These are phyloP conservation scores for Knoxia roxburghii DNA, from an alignment of 257 asterid species.

Conservation along the genomic window DNA sequence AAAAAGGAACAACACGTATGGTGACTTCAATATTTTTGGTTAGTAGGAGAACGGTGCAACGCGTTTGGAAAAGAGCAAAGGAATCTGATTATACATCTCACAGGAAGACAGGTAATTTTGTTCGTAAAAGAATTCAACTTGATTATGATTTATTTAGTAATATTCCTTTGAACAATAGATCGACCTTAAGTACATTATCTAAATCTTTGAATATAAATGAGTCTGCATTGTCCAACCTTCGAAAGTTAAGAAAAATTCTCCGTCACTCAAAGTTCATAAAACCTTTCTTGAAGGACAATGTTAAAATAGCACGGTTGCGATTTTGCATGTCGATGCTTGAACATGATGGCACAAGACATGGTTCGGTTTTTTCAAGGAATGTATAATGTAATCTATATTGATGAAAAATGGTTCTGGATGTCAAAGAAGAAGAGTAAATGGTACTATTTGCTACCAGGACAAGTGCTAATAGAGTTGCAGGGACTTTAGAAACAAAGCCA, in stretches of 20 bases:
- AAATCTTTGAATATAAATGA: too few species aligned
- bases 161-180: too few species aligned
- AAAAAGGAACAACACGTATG: too few species aligned
- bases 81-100: too few species aligned
- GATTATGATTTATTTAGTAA: too few species aligned
- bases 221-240: background rate
- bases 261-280: constrained; percentile 14
- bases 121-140: too few species aligned
- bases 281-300: constrained; percentile 12
- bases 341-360: background rate
- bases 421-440: background rate
- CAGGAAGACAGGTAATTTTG: too few species aligned
- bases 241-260: background rate
- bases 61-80: too few species aligned
- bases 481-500: background rate
- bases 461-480: constrained; percentile 1
- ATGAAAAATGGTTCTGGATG: constrained; percentile 24
- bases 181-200: too few species aligned
- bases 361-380: constrained; percentile 6
- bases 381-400: constrained; percentile 16
- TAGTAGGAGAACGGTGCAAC: too few species aligned
- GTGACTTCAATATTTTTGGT: too few species aligned
- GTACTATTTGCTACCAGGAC: background rate
- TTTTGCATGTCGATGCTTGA: constrained; percentile 19
- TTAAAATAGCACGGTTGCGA: constrained; percentile 8